Evolutionary conservation across 306 rosid genomes (phyloP), one percentile per base, ranked within the genome.

Genomic region (Rosa multiflora): DNA sequence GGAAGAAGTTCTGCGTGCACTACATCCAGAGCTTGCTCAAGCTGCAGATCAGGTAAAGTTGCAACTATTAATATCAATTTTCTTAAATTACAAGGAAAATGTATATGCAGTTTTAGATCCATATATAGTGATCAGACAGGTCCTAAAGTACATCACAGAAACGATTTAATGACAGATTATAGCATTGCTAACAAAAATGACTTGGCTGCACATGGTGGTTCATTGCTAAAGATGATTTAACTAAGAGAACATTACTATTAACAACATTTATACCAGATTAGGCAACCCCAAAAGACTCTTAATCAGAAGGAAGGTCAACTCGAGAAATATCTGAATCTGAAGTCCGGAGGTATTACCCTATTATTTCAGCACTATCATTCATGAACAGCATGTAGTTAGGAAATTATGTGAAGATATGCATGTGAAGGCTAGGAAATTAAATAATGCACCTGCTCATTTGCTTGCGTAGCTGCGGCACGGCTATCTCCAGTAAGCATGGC

Each of bases 401-500:
- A 29, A 29, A 29, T 29, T 29, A 20, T 53, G 66, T 8, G 23
- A 37, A 70, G 18, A 56, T 42, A 40, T 23, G 71, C 17, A 20
- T 14, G 70, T 61, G 70, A 49, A 71, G 43, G 23, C 15, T 56
- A 39, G 46, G 26, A 79, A 51, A 63, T 20, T 68, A 56, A 56
- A 66, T 42, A 51, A 75, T 78, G 61, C 18, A 95, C 99, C 97
- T 95, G 90, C 21, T 88, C 91, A 68, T 96, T 92, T 62, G 89
- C 87, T 79, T 93, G 91, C 89, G 83, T 79, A 21, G 98, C 97
- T 40, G 97, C 90, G 73, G 88, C 91, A 42, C 86, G 85, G 78
- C 90, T 77, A 59, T 96, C 99, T 67, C 99, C 99, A 0, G 99
- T 93, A 74, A 96, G 97, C 98, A 96, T 91, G 51, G 93, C 88